These are phyloP conservation scores for Rubia yunnanensis DNA, from an alignment of 257 asterid genomes.

Conservation along the genomic window DNA sequence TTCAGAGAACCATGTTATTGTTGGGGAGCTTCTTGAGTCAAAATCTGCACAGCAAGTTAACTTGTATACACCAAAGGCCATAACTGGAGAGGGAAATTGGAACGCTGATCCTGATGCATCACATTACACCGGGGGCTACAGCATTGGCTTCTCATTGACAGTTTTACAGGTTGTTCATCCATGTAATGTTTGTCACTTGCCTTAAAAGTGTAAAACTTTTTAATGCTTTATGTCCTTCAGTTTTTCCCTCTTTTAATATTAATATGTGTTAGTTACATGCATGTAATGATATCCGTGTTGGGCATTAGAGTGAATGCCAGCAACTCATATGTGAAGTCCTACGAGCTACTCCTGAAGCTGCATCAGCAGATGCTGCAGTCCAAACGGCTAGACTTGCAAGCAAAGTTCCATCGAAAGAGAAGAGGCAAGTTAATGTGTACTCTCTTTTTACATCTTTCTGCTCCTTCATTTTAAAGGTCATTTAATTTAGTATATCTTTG, in stretches of 20 bases:
- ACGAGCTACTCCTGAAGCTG: slow-evolving; percentile 99
- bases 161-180: slow-evolving; percentile 70
- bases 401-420: slow-evolving; percentile 84
- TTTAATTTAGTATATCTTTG: not conserved
- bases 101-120: slow-evolving; percentile 73
- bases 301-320: slow-evolving; percentile 92
- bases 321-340: slow-evolving; percentile 97
- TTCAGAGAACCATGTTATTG: slow-evolving; percentile 97
- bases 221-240: slow-evolving; percentile 4
- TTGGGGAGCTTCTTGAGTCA: slow-evolving; percentile 92
- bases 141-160: slow-evolving; percentile 76
- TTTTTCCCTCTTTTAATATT: not conserved
- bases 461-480: not conserved
- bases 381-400: slow-evolving; percentile 94
- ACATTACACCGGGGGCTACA: slow-evolving; percentile 87
- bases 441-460: slow-evolving; percentile 10
- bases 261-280: not conserved
- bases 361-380: slow-evolving; percentile 98
- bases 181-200: slow-evolving; percentile 16
- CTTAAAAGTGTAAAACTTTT: slow-evolving; percentile 8
- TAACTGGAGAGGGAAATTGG: slow-evolving; percentile 71
- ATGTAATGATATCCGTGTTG: not conserved
- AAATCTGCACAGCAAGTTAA: slow-evolving; percentile 79
- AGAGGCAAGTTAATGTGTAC: slow-evolving; percentile 53
- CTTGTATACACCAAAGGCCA: slow-evolving; percentile 81